phyloP scores from a whole-genome alignment of 2,329 filamentous ascomycete species.

The Fusarium sp. region DNA sequence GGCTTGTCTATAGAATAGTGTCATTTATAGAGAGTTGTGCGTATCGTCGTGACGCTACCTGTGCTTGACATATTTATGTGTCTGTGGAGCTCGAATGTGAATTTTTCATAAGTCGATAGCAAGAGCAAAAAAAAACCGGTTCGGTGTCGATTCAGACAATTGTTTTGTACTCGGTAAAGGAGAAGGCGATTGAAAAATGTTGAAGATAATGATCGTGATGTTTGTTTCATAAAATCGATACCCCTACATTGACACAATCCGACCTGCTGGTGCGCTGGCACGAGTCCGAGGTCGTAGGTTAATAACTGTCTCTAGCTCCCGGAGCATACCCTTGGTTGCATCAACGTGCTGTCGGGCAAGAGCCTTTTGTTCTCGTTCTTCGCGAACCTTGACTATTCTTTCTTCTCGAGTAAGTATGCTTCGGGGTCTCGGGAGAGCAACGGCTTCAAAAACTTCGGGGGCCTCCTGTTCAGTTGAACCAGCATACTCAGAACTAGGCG shows the following conservation, averaged over 20 bases:
- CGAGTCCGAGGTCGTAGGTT: constrained; percentile 59
- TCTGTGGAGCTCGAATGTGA: constrained; percentile 17
- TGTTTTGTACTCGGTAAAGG: background rate
- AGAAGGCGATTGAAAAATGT: constrained; percentile 10
- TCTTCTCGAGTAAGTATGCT: constrained; percentile 84
- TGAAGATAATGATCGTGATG: constrained; percentile 11
- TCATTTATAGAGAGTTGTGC: constrained; percentile 28
- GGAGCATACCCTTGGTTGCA: constrained; percentile 87
- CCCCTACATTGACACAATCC: constrained; percentile 57
- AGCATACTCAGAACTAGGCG: constrained; percentile 62
- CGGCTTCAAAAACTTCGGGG: constrained; percentile 89
- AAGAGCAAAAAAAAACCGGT: constrained; percentile 14
- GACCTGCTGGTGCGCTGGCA: constrained; percentile 50
- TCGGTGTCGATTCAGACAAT: constrained; percentile 7
- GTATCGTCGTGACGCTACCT: constrained; percentile 35
- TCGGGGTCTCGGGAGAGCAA: constrained; percentile 77
- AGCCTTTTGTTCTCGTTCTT: constrained; percentile 82
- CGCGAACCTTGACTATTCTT: constrained; percentile 85
- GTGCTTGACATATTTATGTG: constrained; percentile 26
- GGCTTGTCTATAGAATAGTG: constrained; percentile 29
- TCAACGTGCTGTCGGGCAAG: constrained; percentile 78
- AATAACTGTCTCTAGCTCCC: constrained; percentile 92
- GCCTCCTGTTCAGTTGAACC: constrained; percentile 70
- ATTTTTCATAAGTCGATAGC: constrained; percentile 26
- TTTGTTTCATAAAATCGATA: constrained; percentile 9